Evolutionary conservation across 139 green algal genomes (phyloP), one percentile per base, ranked within the genome.

Genomic region (Chlorella sp.): DNA sequence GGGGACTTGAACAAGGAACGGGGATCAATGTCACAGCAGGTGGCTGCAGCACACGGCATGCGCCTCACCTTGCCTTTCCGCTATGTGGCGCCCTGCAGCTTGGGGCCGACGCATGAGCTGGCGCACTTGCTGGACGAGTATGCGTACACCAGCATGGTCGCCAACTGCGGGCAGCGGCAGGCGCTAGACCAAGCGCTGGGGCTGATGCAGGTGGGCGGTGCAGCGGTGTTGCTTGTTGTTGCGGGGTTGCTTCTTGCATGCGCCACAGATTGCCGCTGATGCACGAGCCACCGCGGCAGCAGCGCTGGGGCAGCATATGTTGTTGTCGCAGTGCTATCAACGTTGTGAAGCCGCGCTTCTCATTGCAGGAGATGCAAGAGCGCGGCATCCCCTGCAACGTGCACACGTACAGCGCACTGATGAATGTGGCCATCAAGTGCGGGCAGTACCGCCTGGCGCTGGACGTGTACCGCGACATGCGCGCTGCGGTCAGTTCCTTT

Each of bases 121-220:
- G 55, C 70, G 3, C 39, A 55, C 18, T 87, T 97, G 57, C 91
- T 91, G 65, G 95, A 98, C 36, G 93, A 97, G 6, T 98, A 93
- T 87, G 93, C 92, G 36, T 97, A 95, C 87, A 98, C 95, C 12
- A 89, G 91, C 28, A 93, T 92, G 62, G 93, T 97, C 55, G 91
- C 85, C 41, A 86, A 94, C 41, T 94, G 91, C 57, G 91, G 87
- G 44, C 67, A 68, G 56, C 84, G 89, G 83, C 87, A 93, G 78
- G 85, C 90, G 67, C 84, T 94, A 25, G 57, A 85, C 25, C 55
- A 74, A 21, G 91, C 91, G 1, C 84, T 94, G 56, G 90, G 84
- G 47, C 87, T 94, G 25, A 80, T 91, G 13, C 87, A 87, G 17
- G 69, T 86, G 47, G 80, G 88, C 6, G 16, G 60, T n/a, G n/a